A percentile compares a stretch with the other conserved stretches of the same genome.
Conservation (phyloP, 768 basidiomycete genomes). For the Goffeauzyma gilvescens region DNA sequence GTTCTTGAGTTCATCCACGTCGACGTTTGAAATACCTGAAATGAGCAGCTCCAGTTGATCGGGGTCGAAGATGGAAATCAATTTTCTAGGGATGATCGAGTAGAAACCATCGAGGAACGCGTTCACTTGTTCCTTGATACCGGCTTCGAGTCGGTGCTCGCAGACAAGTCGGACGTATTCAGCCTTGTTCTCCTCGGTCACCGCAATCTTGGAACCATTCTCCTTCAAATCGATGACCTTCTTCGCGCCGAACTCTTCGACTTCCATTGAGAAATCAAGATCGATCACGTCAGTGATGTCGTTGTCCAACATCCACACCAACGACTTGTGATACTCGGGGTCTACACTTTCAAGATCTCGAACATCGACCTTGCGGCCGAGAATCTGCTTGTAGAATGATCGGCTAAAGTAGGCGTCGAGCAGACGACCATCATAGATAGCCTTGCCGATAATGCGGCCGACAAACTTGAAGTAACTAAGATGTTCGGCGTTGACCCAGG, state of each 20-base stretch:
- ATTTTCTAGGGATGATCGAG: conserved; percentile 89
- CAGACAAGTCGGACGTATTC: conserved; percentile 94
- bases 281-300: conserved; percentile 38
- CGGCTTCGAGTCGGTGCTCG: conserved; percentile 77
- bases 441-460: conserved; percentile 85
- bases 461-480: conserved; percentile 97
- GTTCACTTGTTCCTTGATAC: conserved; percentile 90
- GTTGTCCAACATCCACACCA: conserved; percentile 96
- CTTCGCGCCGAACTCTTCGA: conserved; percentile 89
- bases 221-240: conserved; percentile 73
- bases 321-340: conserved; percentile 92
- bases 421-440: conserved; percentile 73
- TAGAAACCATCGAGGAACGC: conserved; percentile 78
- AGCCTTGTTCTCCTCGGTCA: conserved; percentile 88
- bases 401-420: conserved; percentile 96
- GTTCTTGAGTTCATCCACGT: conserved; percentile 60
- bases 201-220: conserved; percentile 60
- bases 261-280: conserved; percentile 84
- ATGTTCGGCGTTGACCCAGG: conserved; percentile 60
- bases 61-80: conserved; percentile 50
- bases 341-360: conserved; percentile 94
- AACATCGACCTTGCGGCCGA: conserved; percentile 87
- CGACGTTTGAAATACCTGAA: conserved; percentile 84
- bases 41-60: conserved; percentile 30
- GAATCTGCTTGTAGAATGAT: conserved; percentile 82